These are phyloP conservation scores for Cercospora citrullina DNA, from an alignment of 2,329 filamentous ascomycete species.

Conservation along the genomic window DNA sequence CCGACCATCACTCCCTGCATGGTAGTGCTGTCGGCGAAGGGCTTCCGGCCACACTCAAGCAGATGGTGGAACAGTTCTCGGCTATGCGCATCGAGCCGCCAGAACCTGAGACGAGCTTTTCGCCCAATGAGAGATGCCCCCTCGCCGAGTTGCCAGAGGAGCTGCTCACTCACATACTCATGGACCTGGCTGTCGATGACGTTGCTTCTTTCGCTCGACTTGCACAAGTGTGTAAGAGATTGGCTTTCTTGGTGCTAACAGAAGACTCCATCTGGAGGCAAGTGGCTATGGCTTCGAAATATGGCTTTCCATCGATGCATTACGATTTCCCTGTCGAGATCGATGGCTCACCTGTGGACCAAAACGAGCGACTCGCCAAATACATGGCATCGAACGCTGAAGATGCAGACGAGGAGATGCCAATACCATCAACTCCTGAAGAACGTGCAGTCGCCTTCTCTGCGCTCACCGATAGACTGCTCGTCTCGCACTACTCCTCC, in stretches of 20 bases:
- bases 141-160: conserved; percentile 78
- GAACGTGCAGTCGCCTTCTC: conserved; percentile 29
- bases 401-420: conserved; percentile 28
- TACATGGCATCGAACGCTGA: conserved; percentile 24
- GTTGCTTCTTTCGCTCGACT: conserved; percentile 74
- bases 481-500: conserved; percentile 34
- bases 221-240: conserved; percentile 77
- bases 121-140: conserved; percentile 73
- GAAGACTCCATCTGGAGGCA: conserved; percentile 86
- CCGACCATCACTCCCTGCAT: conserved; percentile 58
- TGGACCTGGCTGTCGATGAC: conserved; percentile 70
- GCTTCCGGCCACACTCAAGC: conserved; percentile 56
- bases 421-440: conserved; percentile 25
- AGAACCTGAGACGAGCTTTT: conserved; percentile 69
- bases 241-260: conserved; percentile 80
- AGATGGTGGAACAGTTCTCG: conserved; percentile 77
- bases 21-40: conserved; percentile 18
- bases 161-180: conserved; percentile 76
- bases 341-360: conserved; percentile 47
- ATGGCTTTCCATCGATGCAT: conserved; percentile 78
- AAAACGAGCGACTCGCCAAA: conserved; percentile 28
- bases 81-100: conserved; percentile 66
- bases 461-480: conserved; percentile 32
- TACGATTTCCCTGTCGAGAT: conserved; percentile 70
- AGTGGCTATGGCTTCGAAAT: conserved; percentile 60